phyloP scores from a whole-genome alignment of 306 rosid genomes.

The Cicer cuneatum region DNA sequence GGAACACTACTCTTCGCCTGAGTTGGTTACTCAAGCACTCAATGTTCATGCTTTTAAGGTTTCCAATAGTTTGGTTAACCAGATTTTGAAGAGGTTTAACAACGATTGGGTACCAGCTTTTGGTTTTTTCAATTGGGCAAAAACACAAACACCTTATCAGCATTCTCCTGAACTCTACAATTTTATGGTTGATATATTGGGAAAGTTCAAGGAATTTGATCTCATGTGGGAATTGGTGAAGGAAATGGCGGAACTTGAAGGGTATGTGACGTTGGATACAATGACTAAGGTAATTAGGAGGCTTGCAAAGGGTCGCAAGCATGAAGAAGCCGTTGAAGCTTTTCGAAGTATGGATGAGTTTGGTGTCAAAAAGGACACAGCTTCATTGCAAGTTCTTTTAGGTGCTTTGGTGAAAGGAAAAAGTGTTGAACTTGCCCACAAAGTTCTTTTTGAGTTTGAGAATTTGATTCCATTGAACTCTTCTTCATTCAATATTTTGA shows the following conservation, averaged over 20 bases:
- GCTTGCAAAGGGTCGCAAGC: conserved; percentile 55
- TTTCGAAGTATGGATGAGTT: conserved; percentile 56
- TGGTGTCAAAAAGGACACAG: conserved; percentile 58
- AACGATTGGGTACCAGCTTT: conserved; percentile 71
- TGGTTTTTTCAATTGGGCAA: conserved; percentile 82
- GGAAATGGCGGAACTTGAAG: conserved; percentile 63
- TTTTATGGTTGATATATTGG: conserved; percentile 70
- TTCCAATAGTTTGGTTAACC: conserved; percentile 55
- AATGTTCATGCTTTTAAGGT: conserved; percentile 40
- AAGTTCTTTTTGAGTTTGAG: conserved; percentile 64
- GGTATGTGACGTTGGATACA: conserved; percentile 59
- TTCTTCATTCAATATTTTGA: conserved; percentile 66
- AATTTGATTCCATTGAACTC: conserved; percentile 49
- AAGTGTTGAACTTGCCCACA: conserved; percentile 69
- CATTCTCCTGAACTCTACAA: conserved; percentile 60
- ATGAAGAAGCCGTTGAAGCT: conserved; percentile 63
- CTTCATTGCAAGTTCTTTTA: conserved; percentile 62
- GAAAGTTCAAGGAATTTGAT: conserved; percentile 56
- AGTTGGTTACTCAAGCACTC: conserved; percentile 57
- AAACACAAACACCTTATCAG: conserved; percentile 66
- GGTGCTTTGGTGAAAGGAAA: conserved; percentile 72
- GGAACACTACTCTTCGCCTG: conserved; percentile 56
- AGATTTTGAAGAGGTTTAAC: conserved; percentile 69
- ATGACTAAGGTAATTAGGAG: conserved; percentile 71
- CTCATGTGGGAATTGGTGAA: conserved; percentile 70